Evolutionary conservation across 306 rosid species (phyloP).

Genomic region (Fagus sylvatica): DNA sequence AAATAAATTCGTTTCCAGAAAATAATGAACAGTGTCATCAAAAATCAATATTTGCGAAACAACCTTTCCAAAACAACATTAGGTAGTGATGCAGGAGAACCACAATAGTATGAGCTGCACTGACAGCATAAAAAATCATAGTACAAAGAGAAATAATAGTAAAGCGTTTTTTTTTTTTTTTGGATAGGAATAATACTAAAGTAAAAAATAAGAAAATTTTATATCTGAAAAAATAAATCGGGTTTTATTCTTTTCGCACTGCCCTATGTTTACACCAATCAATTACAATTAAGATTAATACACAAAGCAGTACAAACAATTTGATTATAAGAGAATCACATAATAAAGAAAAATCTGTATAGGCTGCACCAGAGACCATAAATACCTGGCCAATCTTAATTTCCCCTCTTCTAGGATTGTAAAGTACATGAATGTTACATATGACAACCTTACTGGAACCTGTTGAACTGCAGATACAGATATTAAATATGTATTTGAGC

Average conservation of each 20-base stretch:
- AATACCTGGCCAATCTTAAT: conserved; percentile 96
- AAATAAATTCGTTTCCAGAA: neutral
- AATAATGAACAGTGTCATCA: neutral
- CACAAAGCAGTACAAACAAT: neutral
- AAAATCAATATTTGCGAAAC: neutral
- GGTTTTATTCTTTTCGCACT: neutral
- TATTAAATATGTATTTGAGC: conserved; percentile 21
- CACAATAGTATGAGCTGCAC: neutral
- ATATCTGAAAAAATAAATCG: neutral
- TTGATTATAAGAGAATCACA: no score
- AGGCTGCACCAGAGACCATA: conserved; percentile 19
- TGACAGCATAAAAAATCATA: neutral
- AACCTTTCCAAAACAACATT: neutral
- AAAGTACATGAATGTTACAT: conserved; percentile 90
- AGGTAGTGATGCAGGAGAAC: conserved; percentile 18
- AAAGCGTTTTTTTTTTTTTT: neutral
- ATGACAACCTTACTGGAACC: conserved; percentile 63
- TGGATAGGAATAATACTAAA: neutral
- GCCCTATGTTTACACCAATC: neutral
- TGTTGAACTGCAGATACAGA: conserved; percentile 52
- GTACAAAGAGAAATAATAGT: neutral
- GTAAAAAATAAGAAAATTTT: neutral
- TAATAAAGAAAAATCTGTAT: conserved; percentile 3
- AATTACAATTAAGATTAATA: neutral
- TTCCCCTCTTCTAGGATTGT: conserved; percentile 90